Evolutionary conservation across 2,329 filamentous ascomycete species (phyloP).

Genomic region (Alternaria triticina): DNA sequence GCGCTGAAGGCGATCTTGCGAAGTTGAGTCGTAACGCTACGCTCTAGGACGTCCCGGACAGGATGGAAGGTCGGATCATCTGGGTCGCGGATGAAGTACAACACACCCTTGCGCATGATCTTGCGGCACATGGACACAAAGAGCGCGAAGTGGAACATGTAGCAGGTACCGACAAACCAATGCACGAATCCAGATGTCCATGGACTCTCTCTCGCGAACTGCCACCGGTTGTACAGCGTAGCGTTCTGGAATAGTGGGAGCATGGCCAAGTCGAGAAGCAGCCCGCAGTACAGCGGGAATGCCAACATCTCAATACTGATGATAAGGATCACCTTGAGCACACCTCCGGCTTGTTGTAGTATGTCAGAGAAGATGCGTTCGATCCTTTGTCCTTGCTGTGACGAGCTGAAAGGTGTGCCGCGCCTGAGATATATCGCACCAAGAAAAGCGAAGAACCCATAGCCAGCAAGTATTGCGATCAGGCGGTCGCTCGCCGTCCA

Average conservation of each 20-base stretch:
- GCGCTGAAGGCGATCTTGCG: slow-evolving; percentile 97
- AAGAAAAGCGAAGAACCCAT: slow-evolving; percentile 74
- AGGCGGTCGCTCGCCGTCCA: slow-evolving; percentile 63
- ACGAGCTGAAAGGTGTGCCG: slow-evolving; percentile 70
- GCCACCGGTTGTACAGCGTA: slow-evolving; percentile 75
- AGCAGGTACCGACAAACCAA: slow-evolving; percentile 98
- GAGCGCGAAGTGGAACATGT: slow-evolving; percentile 99
- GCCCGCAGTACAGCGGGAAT: slow-evolving; percentile 93
- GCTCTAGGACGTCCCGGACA: slow-evolving; percentile 92
- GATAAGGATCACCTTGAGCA: slow-evolving; percentile 96
- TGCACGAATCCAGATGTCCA: slow-evolving; percentile 94
- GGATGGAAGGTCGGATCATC: slow-evolving; percentile 99
- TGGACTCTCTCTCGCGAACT: slow-evolving; percentile 79
- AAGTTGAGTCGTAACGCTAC: slow-evolving; percentile 88
- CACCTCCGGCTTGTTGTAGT: slow-evolving; percentile 90
- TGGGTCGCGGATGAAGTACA: slow-evolving; percentile 97
- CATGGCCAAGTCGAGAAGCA: slow-evolving; percentile 86
- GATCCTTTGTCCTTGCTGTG: slow-evolving; percentile 60
- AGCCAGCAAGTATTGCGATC: slow-evolving; percentile 82
- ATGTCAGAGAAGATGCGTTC: slow-evolving; percentile 83
- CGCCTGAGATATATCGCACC: slow-evolving; percentile 81
- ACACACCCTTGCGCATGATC: slow-evolving; percentile 91
- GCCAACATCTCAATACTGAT: slow-evolving; percentile 99
- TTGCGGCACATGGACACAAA: slow-evolving; percentile 99
- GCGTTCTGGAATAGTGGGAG: slow-evolving; percentile 87